Evolutionary conservation across 2,329 filamentous ascomycete species (phyloP).

Genomic region (Sclerotinia subarctica): DNA sequence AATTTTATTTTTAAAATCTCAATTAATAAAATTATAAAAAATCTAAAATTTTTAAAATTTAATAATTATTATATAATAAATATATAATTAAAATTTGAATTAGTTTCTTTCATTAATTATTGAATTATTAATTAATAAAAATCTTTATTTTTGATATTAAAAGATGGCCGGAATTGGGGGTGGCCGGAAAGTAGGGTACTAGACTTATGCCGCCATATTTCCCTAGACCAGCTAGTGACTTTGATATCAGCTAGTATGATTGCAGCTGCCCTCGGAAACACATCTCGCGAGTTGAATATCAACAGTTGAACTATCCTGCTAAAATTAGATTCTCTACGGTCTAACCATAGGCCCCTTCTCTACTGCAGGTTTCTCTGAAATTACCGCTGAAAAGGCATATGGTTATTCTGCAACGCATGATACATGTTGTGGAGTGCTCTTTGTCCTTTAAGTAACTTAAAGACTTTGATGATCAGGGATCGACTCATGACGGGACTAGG

Average conservation of each 20-base stretch:
- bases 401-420: not conserved
- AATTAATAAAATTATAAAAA: no score
- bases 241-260: not conserved
- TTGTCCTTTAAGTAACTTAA: not conserved
- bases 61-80: no score
- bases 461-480: not conserved
- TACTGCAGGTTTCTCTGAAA: not conserved
- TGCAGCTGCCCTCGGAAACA: not conserved
- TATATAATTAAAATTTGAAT: no score
- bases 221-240: not conserved
- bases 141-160: no score
- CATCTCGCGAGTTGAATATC: not conserved
- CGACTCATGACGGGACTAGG: not conserved
- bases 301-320: not conserved
- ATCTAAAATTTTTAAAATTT: no score
- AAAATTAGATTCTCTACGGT: not conserved
- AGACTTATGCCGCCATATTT: no score
- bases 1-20: no score
- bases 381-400: not conserved
- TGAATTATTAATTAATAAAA: no score
- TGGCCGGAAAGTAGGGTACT: no score
- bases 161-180: no score
- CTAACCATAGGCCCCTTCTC: not conserved
- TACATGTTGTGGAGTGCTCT: not conserved
- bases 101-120: no score